These are phyloP conservation scores for Heimioporus sp. DNA, from an alignment of 768 basidiomycete species.

Conservation along the genomic window DNA sequence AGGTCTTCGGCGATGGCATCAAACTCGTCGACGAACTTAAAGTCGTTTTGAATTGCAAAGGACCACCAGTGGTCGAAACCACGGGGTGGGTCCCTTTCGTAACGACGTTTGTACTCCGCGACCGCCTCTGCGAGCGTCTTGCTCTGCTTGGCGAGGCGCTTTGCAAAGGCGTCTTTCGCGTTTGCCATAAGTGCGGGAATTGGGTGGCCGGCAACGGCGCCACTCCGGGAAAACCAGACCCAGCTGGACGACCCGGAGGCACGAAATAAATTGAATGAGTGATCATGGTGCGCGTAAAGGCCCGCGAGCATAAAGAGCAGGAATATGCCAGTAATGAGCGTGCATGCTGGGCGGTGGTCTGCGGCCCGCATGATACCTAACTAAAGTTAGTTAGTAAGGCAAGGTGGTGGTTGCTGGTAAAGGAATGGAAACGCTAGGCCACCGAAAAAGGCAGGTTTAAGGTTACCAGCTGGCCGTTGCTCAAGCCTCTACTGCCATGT, in stretches of 20 bases:
- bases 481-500: slow-evolving; percentile 14
- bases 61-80: slow-evolving; percentile 92
- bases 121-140: slow-evolving; percentile 77
- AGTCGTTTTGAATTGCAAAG: slow-evolving; percentile 69
- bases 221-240: slow-evolving; percentile 16
- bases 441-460: slow-evolving; percentile 20
- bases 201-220: slow-evolving; percentile 55
- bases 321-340: slow-evolving; percentile 42
- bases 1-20: slow-evolving; percentile 78
- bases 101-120: slow-evolving; percentile 75
- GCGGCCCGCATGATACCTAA: slow-evolving; percentile 13
- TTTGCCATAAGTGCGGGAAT: slow-evolving; percentile 82
- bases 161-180: slow-evolving; percentile 69
- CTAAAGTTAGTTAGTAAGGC: too few species aligned
- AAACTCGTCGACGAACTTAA: slow-evolving; percentile 88
- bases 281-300: slow-evolving; percentile 34
- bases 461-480: neutral
- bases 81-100: slow-evolving; percentile 75
- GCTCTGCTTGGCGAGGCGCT: slow-evolving; percentile 72
- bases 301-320: slow-evolving; percentile 52
- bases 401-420: neutral
- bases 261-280: too few species aligned
- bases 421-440: neutral
- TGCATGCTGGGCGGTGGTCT: slow-evolving; percentile 31
- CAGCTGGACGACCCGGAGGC: slow-evolving; percentile 16